Evolutionary conservation across 2,329 filamentous ascomycete species (phyloP).

Genomic region (Penicillium sp.): DNA sequence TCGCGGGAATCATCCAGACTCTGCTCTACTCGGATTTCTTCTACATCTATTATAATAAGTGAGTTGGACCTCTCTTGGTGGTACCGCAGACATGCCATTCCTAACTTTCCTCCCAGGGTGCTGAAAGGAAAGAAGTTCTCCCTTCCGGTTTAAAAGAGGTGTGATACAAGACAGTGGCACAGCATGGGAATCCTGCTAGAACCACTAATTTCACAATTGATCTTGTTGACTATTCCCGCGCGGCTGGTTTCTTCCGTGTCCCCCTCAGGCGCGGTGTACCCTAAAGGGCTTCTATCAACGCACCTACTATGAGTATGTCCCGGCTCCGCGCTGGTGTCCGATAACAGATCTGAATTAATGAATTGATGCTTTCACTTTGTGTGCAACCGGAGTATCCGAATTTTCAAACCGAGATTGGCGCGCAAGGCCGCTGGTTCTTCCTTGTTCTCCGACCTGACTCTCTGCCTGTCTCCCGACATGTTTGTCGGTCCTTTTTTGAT

Average conservation of each 20-base stretch:
- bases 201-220: not conserved
- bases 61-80: constrained; percentile 36
- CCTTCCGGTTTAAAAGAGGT: constrained; percentile 68
- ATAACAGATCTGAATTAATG: constrained; percentile 11
- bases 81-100: not conserved
- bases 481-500: not conserved
- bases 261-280: not conserved
- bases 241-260: not conserved
- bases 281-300: not conserved
- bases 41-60: constrained; percentile 99
- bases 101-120: constrained; percentile 51
- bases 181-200: not conserved
- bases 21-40: constrained; percentile 98
- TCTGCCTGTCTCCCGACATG: not conserved
- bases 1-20: constrained; percentile 91
- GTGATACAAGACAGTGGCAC: not conserved
- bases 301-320: constrained; percentile 7
- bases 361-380: constrained; percentile 16
- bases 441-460: not conserved
- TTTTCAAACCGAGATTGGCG: not conserved
- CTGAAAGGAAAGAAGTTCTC: constrained; percentile 88
- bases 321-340: constrained; percentile 1
- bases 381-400: not conserved
- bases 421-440: no score
- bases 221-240: not conserved